Percentiles rank a stretch among this genome's conserved stretches.
Conservation (phyloP, 192 early-diverging fungal genomes). For the Gaertneriomyces semiglobifer region DNA sequence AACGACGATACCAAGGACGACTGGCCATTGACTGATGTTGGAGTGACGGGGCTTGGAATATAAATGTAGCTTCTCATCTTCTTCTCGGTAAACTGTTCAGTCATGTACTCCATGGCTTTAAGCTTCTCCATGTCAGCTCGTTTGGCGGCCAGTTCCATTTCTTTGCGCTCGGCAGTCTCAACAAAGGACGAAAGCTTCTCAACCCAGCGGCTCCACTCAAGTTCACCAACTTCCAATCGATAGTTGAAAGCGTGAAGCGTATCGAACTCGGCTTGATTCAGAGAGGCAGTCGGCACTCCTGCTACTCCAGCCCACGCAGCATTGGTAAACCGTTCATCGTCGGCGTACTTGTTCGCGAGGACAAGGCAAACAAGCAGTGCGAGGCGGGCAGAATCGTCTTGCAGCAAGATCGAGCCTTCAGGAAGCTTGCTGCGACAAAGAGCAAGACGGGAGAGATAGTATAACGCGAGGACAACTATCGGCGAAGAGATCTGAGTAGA, state of each 20-base stretch:
- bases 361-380: constrained; percentile 21
- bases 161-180: too few species aligned
- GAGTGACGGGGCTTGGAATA: too few species aligned
- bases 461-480: constrained; percentile 24
- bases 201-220: constrained; percentile 21
- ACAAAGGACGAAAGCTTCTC: constrained; percentile 8
- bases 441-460: constrained; percentile 20
- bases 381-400: neutral
- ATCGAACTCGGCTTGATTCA: constrained; percentile 22
- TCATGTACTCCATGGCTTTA: too few species aligned
- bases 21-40: too few species aligned
- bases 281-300: neutral
- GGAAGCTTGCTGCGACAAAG: neutral
- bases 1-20: too few species aligned
- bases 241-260: constrained; percentile 21
- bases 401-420: neutral
- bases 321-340: constrained; percentile 30
- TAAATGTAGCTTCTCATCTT: too few species aligned
- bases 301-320: constrained; percentile 22
- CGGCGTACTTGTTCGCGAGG: constrained; percentile 28
- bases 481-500: constrained; percentile 27
- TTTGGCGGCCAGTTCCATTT: too few species aligned
- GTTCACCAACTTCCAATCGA: constrained; percentile 11
- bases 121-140: too few species aligned
- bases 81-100: too few species aligned